phyloP scores from a whole-genome alignment of 192 early-diverging fungal species.

The Podila verticillata region DNA sequence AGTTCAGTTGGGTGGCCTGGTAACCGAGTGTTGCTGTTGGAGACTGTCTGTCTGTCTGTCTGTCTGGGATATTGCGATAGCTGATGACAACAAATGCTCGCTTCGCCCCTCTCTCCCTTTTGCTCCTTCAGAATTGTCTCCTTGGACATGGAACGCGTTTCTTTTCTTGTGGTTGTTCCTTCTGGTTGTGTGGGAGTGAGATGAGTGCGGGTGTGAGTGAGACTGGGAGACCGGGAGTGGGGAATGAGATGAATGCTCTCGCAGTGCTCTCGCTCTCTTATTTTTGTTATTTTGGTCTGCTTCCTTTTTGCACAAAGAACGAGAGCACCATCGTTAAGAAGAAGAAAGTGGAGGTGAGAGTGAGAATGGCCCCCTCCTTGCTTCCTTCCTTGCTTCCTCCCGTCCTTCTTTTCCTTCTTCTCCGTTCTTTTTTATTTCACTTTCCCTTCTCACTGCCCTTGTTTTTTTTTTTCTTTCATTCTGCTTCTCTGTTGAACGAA shows the following conservation, averaged over 20 bases:
- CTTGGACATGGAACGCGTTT: constrained; percentile 6
- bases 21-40: too few species aligned
- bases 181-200: neutral
- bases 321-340: neutral
- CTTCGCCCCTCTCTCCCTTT: neutral
- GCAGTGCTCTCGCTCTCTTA: constrained; percentile 5
- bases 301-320: neutral
- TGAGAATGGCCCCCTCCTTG: neutral
- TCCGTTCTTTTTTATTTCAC: neutral
- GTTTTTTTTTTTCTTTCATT: neutral
- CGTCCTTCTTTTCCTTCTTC: neutral
- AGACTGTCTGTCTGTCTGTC: too few species aligned
- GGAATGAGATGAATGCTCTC: neutral
- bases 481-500: neutral
- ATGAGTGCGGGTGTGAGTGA: too few species aligned
- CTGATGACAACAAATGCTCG: neutral
- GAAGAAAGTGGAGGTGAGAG: neutral
- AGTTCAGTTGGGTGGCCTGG: too few species aligned
- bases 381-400: neutral
- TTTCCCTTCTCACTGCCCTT: neutral
- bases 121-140: constrained; percentile 1
- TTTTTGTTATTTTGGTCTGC: constrained; percentile 6
- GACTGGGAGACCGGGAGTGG: too few species aligned
- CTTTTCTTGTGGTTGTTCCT: neutral
- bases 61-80: neutral